A percentile compares a stretch with the other conserved stretches of the same genome.
Evolutionary conservation across 257 asterid genomes (phyloP).

Genomic region (Solanum pimpinellifolium): DNA sequence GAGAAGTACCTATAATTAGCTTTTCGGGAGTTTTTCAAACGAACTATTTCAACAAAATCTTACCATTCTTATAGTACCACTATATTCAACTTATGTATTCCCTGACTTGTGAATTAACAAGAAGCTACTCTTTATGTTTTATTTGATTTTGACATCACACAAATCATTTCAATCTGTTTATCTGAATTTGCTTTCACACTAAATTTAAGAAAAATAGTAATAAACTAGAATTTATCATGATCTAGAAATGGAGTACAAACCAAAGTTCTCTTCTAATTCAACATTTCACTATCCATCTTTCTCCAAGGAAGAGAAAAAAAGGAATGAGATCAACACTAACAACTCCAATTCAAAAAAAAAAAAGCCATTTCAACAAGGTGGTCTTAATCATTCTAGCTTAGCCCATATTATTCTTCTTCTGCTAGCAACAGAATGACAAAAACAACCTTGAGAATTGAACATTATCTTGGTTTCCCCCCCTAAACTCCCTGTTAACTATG

Average conservation of each 20-base stretch:
- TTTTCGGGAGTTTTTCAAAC: not conserved
- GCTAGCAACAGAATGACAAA: conserved; percentile 11
- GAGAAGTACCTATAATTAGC: not conserved
- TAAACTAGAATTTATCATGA: not conserved
- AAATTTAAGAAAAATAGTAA: too few species aligned
- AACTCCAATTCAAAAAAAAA: not conserved
- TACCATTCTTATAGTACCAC: not conserved
- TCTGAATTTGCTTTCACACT: not conserved
- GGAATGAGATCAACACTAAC: not conserved
- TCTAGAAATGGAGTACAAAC: not conserved
- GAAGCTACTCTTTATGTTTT: not conserved
- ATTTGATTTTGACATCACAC: too few species aligned
- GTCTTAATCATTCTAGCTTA: not conserved
- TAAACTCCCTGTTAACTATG: not conserved
- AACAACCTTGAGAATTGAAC: conserved; percentile 7
- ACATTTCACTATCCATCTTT: not conserved
- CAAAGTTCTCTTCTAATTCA: conserved; percentile 3
- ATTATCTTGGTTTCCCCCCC: not conserved
- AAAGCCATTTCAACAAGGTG: not conserved
- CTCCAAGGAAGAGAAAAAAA: not conserved
- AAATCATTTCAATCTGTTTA: too few species aligned
- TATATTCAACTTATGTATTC: not conserved
- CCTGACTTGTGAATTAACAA: not conserved
- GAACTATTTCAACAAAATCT: not conserved
- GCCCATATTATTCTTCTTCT: not conserved